These are phyloP conservation scores for Ophiocytium majus DNA, from an alignment of 352 stramenopile species.

Conservation along the genomic window DNA sequence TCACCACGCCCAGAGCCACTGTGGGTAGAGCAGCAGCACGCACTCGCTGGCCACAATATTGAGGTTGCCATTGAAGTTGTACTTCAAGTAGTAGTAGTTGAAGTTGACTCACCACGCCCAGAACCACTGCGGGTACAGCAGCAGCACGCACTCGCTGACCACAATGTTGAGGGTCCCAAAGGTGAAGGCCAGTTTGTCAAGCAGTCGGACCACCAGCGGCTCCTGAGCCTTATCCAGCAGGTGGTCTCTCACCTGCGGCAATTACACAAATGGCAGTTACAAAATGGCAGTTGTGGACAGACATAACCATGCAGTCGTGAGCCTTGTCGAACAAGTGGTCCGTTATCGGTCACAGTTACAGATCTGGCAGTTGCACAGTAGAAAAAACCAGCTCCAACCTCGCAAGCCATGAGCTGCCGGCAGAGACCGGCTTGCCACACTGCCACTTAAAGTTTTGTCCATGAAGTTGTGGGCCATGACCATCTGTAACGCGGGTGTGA, in stretches of 20 bases:
- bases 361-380: too few species aligned
- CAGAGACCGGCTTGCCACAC: too few species aligned
- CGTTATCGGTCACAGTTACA: too few species aligned
- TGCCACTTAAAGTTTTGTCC: too few species aligned
- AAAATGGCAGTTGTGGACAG: too few species aligned
- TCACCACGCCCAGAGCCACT: slow-evolving; percentile 58
- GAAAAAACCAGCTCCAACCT: too few species aligned
- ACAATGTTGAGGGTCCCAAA: slow-evolving; percentile 58
- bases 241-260: slow-evolving; percentile 41
- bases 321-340: too few species aligned
- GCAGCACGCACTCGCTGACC: slow-evolving; percentile 60
- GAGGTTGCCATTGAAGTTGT: slow-evolving; percentile 59
- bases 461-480: too few species aligned
- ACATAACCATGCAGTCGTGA: too few species aligned
- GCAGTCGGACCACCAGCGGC: slow-evolving; percentile 58
- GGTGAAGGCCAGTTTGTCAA: slow-evolving; percentile 62
- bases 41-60: slow-evolving; percentile 59
- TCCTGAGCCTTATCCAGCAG: slow-evolving; percentile 52
- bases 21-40: slow-evolving; percentile 55
- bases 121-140: slow-evolving; percentile 54
- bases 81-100: slow-evolving; percentile 59
- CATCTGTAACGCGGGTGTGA: too few species aligned
- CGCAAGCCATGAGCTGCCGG: too few species aligned
- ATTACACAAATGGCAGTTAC: too few species aligned
- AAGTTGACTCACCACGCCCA: slow-evolving; percentile 53